Evolutionary conservation across 768 basidiomycete species (phyloP).

Genomic region (Mycena floridula): DNA sequence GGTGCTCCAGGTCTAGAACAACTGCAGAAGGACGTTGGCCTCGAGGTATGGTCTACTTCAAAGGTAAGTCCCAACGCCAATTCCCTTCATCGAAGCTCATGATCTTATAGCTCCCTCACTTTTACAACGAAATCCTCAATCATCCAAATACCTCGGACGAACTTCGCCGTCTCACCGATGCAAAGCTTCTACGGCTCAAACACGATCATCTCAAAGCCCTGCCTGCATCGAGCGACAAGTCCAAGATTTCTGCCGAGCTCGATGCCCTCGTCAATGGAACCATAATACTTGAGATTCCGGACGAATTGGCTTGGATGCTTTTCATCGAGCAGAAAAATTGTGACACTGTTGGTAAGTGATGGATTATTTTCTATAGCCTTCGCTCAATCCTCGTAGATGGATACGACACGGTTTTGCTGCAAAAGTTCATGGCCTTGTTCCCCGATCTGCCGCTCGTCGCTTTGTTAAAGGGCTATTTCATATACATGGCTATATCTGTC

Average conservation of each 20-base stretch:
- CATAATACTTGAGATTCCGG: conserved; percentile 67
- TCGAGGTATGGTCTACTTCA: conserved; percentile 59
- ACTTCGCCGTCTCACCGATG: conserved; percentile 70
- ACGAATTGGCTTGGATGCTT: conserved; percentile 79
- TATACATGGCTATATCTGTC: conserved; percentile 45
- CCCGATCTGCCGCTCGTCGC: conserved; percentile 49
- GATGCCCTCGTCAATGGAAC: conserved; percentile 70
- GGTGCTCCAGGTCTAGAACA: conserved; percentile 57
- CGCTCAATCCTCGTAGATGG: conserved; percentile 34
- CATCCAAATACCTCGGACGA: conserved; percentile 78
- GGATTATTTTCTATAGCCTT: conserved; percentile 5
- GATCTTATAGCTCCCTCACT: conserved; percentile 48
- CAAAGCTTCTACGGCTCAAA: conserved; percentile 64
- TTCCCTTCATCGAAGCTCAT: neutral
- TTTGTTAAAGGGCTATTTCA: conserved; percentile 63
- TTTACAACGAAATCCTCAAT: conserved; percentile 77
- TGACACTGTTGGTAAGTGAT: conserved; percentile 53
- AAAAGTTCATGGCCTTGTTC: conserved; percentile 60
- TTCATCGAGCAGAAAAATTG: conserved; percentile 71
- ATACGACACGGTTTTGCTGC: conserved; percentile 53
- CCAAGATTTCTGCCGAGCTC: conserved; percentile 49
- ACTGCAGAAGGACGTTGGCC: conserved; percentile 54
- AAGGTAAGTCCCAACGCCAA: conserved; percentile 34
- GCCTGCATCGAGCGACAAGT: conserved; percentile 41
- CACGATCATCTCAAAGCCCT: conserved; percentile 57